Evolutionary conservation across 2,329 filamentous ascomycete genomes (phyloP).

Genomic region (Plectosphaerella sp.): DNA sequence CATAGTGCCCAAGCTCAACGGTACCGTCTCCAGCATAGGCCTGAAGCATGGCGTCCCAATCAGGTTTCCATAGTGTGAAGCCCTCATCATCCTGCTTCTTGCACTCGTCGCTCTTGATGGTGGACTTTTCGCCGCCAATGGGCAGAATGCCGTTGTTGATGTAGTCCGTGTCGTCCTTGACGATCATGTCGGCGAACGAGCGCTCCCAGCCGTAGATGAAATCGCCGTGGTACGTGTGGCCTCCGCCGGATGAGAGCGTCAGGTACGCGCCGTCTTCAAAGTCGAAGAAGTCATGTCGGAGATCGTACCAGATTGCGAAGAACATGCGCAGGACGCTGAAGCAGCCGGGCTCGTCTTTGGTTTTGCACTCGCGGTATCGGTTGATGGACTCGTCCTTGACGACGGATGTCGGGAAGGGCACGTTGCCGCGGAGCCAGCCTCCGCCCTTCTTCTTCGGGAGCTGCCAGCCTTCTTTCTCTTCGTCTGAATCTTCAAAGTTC

Average conservation of each 20-base stretch:
- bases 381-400: slow-evolving; percentile 1
- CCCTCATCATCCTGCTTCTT: neutral
- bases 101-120: neutral
- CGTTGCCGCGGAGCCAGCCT: slow-evolving; percentile 3
- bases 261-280: slow-evolving; percentile 1
- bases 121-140: neutral
- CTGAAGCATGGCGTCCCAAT: slow-evolving; percentile 1
- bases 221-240: slow-evolving; percentile 2
- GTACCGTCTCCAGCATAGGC: slow-evolving; percentile 1
- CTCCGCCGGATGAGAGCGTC: slow-evolving; percentile 1
- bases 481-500: neutral
- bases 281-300: slow-evolving; percentile 1
- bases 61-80: neutral
- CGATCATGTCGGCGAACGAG: neutral
- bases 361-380: neutral
- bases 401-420: slow-evolving; percentile 1
- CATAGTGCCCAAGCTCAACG: slow-evolving; percentile 1
- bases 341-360: neutral
- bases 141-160: neutral
- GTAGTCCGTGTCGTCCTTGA: slow-evolving; percentile 1
- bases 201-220: slow-evolving; percentile 3
- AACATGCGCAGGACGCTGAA: slow-evolving; percentile 1
- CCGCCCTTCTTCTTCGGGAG: neutral
- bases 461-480: slow-evolving; percentile 2
- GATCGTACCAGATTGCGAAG: slow-evolving; percentile 3